These are phyloP conservation scores for Euryodendron excelsum DNA, from an alignment of 148 eudicot species.

Conservation along the genomic window DNA sequence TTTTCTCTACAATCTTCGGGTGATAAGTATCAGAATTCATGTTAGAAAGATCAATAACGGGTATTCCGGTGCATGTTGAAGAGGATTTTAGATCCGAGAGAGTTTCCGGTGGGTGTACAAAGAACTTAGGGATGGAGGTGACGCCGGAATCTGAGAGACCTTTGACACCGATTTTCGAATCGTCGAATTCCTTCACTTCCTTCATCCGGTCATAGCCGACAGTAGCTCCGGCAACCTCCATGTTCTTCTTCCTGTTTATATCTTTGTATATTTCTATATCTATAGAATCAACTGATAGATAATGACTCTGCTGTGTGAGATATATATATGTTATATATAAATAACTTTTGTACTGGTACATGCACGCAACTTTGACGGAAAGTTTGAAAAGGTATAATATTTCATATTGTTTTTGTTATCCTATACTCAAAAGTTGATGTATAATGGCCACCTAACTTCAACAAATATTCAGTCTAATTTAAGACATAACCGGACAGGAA, in stretches of 20 bases:
- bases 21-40: background rate
- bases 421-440: no score
- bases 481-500: no score
- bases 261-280: background rate
- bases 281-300: no score
- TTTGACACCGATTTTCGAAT: slow-evolving; percentile 31
- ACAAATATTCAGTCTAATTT: no score
- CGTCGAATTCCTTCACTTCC: slow-evolving; percentile 28
- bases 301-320: no score
- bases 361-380: no score
- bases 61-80: background rate
- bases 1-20: slow-evolving; percentile 13
- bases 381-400: no score
- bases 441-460: no score
- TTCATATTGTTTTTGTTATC: no score
- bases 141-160: slow-evolving; percentile 29
- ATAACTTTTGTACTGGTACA: no score
- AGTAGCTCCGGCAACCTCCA: background rate
- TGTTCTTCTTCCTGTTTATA: background rate
- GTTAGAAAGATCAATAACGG: slow-evolving; percentile 17
- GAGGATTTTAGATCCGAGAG: slow-evolving; percentile 11
- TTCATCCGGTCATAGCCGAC: slow-evolving; percentile 20
- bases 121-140: no score
- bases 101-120: slow-evolving; percentile 25
- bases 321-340: no score